These are phyloP conservation scores for Cochlearia excelsa DNA, from an alignment of 345 rosid genomes.

Conservation along the genomic window DNA sequence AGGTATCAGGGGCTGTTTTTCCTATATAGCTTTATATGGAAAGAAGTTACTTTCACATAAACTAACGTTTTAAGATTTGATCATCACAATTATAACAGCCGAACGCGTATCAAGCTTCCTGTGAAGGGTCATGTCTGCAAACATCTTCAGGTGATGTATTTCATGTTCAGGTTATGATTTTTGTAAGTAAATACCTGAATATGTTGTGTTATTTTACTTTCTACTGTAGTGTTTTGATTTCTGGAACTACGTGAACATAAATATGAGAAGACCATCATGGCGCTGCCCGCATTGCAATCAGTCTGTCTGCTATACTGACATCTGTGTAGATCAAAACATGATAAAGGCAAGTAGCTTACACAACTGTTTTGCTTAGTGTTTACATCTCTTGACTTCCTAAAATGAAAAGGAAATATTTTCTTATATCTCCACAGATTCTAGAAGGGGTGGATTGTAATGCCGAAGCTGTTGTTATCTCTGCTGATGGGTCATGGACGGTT, in stretches of 20 bases:
- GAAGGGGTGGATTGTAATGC: conserved; percentile 58
- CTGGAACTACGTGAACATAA: conserved; percentile 62
- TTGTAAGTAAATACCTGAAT: background rate
- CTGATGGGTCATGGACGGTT: conserved; percentile 87
- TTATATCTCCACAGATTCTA: conserved; percentile 53
- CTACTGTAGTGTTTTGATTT: conserved; percentile 81
- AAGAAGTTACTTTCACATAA: conserved; percentile 15
- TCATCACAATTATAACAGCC: conserved; percentile 43
- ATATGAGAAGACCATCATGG: conserved; percentile 83
- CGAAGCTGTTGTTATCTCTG: conserved; percentile 59
- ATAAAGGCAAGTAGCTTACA: conserved; percentile 58
- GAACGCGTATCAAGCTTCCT: conserved; percentile 64
- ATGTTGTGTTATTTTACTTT: background rate
- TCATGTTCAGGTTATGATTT: conserved; percentile 4
- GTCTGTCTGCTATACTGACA: conserved; percentile 62
- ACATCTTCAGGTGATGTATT: conserved; percentile 75
- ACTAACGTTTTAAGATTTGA: conserved; percentile 8
- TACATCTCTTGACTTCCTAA: conserved; percentile 8
- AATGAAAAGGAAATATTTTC: background rate
- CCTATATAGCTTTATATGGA: conserved; percentile 10
- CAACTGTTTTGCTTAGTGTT: conserved; percentile 4
- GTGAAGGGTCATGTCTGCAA: conserved; percentile 81
- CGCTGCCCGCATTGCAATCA: conserved; percentile 94
- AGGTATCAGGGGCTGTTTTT: conserved; percentile 45
- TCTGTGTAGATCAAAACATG: conserved; percentile 75